Evolutionary conservation across 2,329 filamentous ascomycete species (phyloP).

Genomic region (Diaporthe sp.): DNA sequence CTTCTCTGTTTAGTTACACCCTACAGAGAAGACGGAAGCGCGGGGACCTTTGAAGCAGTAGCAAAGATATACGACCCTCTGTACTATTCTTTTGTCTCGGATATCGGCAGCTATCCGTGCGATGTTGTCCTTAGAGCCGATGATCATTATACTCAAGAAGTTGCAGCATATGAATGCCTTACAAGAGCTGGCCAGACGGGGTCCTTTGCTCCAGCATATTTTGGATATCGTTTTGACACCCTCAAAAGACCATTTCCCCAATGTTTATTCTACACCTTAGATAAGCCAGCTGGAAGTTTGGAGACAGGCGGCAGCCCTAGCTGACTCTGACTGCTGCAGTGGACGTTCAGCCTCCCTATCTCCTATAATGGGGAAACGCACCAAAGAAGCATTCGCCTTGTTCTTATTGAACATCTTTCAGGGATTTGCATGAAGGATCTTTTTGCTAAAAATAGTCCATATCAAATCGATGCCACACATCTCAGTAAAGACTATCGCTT

Average conservation of each 20-base stretch:
- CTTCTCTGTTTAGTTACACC: constrained; percentile 9
- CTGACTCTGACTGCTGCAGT: constrained; percentile 2
- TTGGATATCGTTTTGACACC: background rate
- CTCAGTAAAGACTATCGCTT: constrained; percentile 16
- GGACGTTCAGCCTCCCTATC: constrained; percentile 13
- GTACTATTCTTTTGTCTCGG: background rate
- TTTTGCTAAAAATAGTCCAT: background rate
- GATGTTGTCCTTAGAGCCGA: background rate
- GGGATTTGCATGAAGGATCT: constrained; percentile 15
- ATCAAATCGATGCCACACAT: background rate
- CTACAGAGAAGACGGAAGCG: background rate
- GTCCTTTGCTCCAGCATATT: constrained; percentile 11
- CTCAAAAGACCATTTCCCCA: background rate
- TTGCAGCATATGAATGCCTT: constrained; percentile 16
- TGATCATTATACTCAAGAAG: background rate
- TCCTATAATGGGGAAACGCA: background rate
- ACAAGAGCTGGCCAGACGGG: background rate
- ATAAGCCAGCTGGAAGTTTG: background rate
- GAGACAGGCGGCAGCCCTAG: background rate
- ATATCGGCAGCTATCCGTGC: background rate
- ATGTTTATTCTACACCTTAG: background rate
- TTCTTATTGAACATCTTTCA: constrained; percentile 6
- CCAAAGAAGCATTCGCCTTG: constrained; percentile 1
- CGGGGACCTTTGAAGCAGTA: background rate
- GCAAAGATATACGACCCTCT: constrained; percentile 10